Conservation (phyloP, 805 yeast genomes). For the Candida piceae region DNA sequence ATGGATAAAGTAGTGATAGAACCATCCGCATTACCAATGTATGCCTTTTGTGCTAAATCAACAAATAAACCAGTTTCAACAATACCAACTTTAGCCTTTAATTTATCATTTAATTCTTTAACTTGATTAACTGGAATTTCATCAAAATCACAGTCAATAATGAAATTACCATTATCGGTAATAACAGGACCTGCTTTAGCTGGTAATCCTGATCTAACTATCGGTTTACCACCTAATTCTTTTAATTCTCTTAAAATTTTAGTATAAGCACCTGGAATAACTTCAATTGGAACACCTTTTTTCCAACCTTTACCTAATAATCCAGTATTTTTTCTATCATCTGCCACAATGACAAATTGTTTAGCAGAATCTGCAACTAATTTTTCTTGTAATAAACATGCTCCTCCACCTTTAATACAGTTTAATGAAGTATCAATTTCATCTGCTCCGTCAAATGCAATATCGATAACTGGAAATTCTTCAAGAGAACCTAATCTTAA, state of each 20-base stretch:
- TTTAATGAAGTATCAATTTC: constrained; percentile 81
- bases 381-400: constrained; percentile 94
- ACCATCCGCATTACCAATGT: constrained; percentile 87
- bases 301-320: constrained; percentile 76
- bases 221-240: constrained; percentile 59
- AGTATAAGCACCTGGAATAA: constrained; percentile 82
- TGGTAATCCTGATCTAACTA: constrained; percentile 76
- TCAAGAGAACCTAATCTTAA: constrained; percentile 76
- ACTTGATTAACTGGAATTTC: constrained; percentile 49
- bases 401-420: constrained; percentile 98
- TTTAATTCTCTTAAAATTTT: constrained; percentile 64
- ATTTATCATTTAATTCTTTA: constrained; percentile 48
- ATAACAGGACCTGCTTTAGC: constrained; percentile 97
- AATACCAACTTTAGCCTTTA: constrained; percentile 82
- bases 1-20: constrained; percentile 28
- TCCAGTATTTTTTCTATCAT: constrained; percentile 75
- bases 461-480: constrained; percentile 75
- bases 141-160: constrained; percentile 92
- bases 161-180: constrained; percentile 91
- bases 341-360: constrained; percentile 85
- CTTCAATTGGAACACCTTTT: constrained; percentile 92
- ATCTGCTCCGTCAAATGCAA: constrained; percentile 98
- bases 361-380: constrained; percentile 78
- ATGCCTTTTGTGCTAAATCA: constrained; percentile 69
- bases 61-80: constrained; percentile 94